Conservation (phyloP, 345 rosid genomes). For the Toxicodendron radicans region DNA sequence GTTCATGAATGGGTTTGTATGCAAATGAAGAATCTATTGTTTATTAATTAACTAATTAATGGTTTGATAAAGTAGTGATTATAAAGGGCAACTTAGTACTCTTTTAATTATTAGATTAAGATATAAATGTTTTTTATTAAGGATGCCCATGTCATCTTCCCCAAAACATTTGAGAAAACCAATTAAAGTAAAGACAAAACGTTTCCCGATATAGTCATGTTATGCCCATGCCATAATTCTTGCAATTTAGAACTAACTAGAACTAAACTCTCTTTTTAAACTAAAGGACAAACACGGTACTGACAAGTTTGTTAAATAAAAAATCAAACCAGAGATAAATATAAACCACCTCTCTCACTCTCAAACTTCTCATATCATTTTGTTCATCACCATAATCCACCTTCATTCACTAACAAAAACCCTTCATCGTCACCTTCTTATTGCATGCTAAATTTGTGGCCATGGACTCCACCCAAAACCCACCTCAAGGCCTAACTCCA, state of each 20-base stretch:
- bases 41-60: not conserved
- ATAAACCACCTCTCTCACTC: not conserved
- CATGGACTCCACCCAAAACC: constrained; percentile 12
- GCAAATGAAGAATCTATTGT: not conserved
- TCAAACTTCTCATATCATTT: not conserved
- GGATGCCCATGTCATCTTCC: constrained; percentile 7
- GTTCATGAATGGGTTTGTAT: no score
- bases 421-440: not conserved
- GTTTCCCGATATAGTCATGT: constrained; percentile 20
- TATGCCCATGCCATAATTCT: constrained; percentile 10
- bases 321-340: not conserved
- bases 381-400: not conserved
- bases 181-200: not conserved
- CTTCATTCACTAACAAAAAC: not conserved
- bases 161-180: not conserved
- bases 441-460: not conserved
- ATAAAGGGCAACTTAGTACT: not conserved
- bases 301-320: not conserved
- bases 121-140: not conserved
- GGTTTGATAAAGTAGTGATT: not conserved
- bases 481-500: constrained; percentile 48
- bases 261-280: constrained; percentile 12
- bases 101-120: not conserved
- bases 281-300: constrained; percentile 10
- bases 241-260: constrained; percentile 1